These are phyloP conservation scores for Tolypocladium sp. DNA, from an alignment of 2,329 filamentous ascomycete genomes.

Conservation along the genomic window DNA sequence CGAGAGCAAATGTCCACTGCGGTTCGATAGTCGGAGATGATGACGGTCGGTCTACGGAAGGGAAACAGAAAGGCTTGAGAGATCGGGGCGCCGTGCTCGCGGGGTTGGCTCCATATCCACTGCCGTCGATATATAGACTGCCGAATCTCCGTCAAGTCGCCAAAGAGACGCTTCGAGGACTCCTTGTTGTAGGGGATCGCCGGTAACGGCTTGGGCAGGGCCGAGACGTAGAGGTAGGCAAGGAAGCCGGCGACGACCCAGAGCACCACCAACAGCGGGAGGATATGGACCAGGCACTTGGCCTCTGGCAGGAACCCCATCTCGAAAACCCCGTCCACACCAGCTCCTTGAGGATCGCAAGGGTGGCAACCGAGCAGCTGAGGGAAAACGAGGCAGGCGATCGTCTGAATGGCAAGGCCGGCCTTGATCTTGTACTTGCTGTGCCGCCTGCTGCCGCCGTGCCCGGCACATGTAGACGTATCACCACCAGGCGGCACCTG, in stretches of 20 bases:
- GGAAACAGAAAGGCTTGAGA: conserved; percentile 24
- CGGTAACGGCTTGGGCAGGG: conserved; percentile 12
- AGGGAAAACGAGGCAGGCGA: neutral
- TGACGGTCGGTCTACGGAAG: conserved; percentile 18
- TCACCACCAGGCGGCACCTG: neutral
- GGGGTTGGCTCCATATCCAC: conserved; percentile 17
- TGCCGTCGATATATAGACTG: conserved; percentile 10
- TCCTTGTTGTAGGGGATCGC: conserved; percentile 16
- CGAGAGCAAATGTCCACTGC: conserved; percentile 22
- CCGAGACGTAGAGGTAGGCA: conserved; percentile 1
- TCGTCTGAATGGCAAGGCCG: neutral
- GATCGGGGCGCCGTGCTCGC: conserved; percentile 15
- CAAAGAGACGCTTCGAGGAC: conserved; percentile 9
- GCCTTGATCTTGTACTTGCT: neutral
- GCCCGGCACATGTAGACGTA: neutral
- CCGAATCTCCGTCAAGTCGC: conserved; percentile 11
- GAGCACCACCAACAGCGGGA: neutral
- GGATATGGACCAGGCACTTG: neutral
- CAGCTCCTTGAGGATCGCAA: neutral
- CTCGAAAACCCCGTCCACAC: neutral
- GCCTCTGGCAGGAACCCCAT: neutral
- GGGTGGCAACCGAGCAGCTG: neutral
- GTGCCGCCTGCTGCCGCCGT: neutral
- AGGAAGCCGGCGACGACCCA: neutral
- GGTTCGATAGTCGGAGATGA: conserved; percentile 23